A percentile compares a stretch with the other conserved stretches of the same genome.
Evolutionary conservation across 2,329 filamentous ascomycete species (phyloP).

Genomic region (Paraconiothyrium brasiliense): DNA sequence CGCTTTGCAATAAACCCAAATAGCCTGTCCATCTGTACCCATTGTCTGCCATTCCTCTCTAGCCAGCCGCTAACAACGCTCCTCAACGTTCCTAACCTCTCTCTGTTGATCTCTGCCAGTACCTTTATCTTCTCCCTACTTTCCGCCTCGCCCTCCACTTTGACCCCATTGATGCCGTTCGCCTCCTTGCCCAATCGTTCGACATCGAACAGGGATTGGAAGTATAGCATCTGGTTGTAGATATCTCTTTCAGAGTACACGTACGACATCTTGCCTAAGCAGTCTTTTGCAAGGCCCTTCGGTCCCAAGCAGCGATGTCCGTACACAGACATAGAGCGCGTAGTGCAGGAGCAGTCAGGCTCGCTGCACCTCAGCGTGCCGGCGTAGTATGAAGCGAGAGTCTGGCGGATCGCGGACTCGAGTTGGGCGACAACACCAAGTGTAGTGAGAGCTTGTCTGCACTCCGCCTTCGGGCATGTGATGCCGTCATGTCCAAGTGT

Average conservation of each 20-base stretch:
- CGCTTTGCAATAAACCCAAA: conserved; percentile 69
- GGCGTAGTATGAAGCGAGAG: conserved; percentile 88
- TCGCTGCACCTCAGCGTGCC: conserved; percentile 93
- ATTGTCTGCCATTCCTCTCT: conserved; percentile 88
- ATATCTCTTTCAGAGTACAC: conserved; percentile 88
- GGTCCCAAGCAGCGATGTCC: conserved; percentile 89
- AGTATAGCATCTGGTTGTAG: conserved; percentile 95
- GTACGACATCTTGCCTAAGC: conserved; percentile 86
- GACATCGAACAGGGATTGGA: conserved; percentile 85
- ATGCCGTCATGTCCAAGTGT: conserved; percentile 77
- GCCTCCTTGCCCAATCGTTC: conserved; percentile 74
- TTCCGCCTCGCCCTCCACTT: conserved; percentile 66
- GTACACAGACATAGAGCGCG: conserved; percentile 92
- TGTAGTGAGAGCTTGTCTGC: conserved; percentile 71
- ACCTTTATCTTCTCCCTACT: conserved; percentile 66
- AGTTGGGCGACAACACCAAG: conserved; percentile 86
- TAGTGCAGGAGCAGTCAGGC: conserved; percentile 83
- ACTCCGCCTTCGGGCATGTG: conserved; percentile 71
- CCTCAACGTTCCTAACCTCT: conserved; percentile 79
- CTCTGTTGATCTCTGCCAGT: conserved; percentile 83
- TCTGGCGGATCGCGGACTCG: conserved; percentile 80
- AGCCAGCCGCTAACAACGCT: conserved; percentile 82
- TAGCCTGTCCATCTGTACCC: conserved; percentile 91
- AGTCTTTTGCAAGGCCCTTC: conserved; percentile 83
- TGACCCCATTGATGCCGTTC: conserved; percentile 52